Conservation (phyloP, 2,329 filamentous ascomycete genomes). For the Aspergillus sclerotialis region DNA sequence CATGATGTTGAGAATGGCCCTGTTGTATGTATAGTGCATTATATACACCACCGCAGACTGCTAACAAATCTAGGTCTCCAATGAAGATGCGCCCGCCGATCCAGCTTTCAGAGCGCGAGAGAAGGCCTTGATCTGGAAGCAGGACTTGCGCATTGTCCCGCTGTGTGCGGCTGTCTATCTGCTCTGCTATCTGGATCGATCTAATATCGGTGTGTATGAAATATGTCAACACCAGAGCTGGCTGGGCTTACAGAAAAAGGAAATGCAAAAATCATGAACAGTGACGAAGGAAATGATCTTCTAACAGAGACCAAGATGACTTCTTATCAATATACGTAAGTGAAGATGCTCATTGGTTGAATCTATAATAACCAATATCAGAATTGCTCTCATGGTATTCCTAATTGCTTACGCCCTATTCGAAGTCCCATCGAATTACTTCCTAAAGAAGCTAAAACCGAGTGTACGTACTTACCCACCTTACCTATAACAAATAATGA, state of each 20-base stretch:
- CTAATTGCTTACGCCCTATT: conserved; percentile 44
- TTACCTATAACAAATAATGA: neutral
- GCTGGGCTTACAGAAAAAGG: conserved; percentile 19
- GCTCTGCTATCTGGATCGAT: conserved; percentile 60
- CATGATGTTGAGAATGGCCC: conserved; percentile 9
- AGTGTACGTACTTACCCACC: conserved; percentile 22
- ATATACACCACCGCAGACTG: neutral
- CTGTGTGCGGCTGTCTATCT: conserved; percentile 59
- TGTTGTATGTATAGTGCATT: conserved; percentile 8
- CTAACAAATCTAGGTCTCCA: conserved; percentile 4
- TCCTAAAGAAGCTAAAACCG: conserved; percentile 42
- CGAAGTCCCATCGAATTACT: conserved; percentile 45
- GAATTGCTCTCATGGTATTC: conserved; percentile 43
- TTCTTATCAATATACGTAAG: conserved; percentile 52
- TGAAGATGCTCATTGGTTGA: no score
- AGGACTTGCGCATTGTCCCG: conserved; percentile 58
- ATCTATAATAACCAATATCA: conserved; percentile 10
- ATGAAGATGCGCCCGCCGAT: conserved; percentile 4
- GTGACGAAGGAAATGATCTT: conserved; percentile 54
- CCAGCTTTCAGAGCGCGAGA: conserved; percentile 13
- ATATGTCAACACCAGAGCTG: no score
- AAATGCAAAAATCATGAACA: conserved; percentile 61
- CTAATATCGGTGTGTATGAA: conserved; percentile 52
- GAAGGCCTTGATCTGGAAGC: conserved; percentile 45
- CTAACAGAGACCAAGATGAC: conserved; percentile 57